Evolutionary conservation across 371 early-diverging fungal genomes (phyloP).

Genomic region (Choanephora cucurbitarum): DNA sequence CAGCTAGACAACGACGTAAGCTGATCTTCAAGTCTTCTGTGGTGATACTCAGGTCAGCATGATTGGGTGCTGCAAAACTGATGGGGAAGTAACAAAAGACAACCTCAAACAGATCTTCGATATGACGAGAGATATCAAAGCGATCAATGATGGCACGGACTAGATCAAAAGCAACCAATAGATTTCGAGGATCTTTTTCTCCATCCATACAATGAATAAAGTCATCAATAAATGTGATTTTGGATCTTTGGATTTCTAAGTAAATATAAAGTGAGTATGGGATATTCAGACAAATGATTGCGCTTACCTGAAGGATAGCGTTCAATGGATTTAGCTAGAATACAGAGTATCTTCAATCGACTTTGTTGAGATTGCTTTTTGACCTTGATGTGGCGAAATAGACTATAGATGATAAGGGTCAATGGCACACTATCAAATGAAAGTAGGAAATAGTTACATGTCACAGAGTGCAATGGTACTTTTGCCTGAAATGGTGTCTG

Average conservation of each 20-base stretch:
- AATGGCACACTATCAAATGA: no score
- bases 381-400: conserved; percentile 20
- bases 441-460: conserved; percentile 4
- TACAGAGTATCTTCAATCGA: conserved; percentile 24
- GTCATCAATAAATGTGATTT: conserved; percentile 72
- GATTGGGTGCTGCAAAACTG: conserved; percentile 84
- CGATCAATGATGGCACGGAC: conserved; percentile 65
- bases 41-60: conserved; percentile 86
- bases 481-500: conserved; percentile 14
- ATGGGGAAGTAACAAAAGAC: conserved; percentile 97
- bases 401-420: no score
- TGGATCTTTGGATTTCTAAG: conserved; percentile 29
- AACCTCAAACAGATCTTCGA: conserved; percentile 89
- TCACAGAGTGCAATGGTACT: conserved; percentile 16
- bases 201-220: conserved; percentile 93
- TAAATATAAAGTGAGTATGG: no score
- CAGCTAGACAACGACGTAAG: conserved; percentile 67
- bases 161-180: conserved; percentile 83
- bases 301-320: conserved; percentile 25
- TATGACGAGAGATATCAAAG: conserved; percentile 76
- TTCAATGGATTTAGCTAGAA: conserved; percentile 22
- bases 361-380: conserved; percentile 26
- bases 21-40: conserved; percentile 80
- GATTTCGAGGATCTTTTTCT: conserved; percentile 97
- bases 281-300: no score